Base-by-base conservation (phyloP, 306 rosid species). In the Ochetophila trinervis region DNA sequence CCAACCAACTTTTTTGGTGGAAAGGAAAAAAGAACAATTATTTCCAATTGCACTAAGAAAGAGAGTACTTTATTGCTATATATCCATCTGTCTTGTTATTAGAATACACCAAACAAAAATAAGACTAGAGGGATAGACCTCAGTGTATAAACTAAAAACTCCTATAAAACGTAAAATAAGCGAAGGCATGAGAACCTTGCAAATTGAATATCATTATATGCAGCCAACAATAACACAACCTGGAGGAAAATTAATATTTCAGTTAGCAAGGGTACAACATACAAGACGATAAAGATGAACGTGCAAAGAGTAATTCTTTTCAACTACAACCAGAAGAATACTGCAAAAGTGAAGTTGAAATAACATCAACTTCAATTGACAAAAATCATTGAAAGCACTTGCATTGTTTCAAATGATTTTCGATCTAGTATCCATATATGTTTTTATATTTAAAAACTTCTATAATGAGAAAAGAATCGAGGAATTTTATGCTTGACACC, bases 161-260 rank as follows among this genome's bases (percentile, higher is more conserved):
- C 48, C 49, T 58, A 68, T 57, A 68, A 35, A 40, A 12, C 11
- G 55, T 63, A 30, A 37, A 51, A 40, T 7, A 34, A 56, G 16
- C 60, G 35, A 6, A 22, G 14, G 20, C 58, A 37, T 27, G 35
- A 37, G 21, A 64, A 63, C 34, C 63, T 27, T 58, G 76, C 40
- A 67, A 9, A 56, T 11, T 50, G 62, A 56, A 57, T 30, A 53
- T 49, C 50, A 30, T n/a, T 66, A 72, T 66, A 60, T 21, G 72
- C 68, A 70, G 65, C 76, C 65, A 24, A 49, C 75, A 48, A 53
- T 35, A 44, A 61, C 61, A 53, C 34, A 40, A 68, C 81, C 83
- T 82, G 75, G 49, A 70, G 52, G 11, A 62, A 55, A 70, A 16
- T 16, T 8, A 16, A 12, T 35, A 3, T 37, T 12, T 53, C 37